Percentiles rank a stretch among this genome's conserved stretches.
Conservation (phyloP, 2,329 filamentous ascomycete species). For the Chaetoscypha palmicola region DNA sequence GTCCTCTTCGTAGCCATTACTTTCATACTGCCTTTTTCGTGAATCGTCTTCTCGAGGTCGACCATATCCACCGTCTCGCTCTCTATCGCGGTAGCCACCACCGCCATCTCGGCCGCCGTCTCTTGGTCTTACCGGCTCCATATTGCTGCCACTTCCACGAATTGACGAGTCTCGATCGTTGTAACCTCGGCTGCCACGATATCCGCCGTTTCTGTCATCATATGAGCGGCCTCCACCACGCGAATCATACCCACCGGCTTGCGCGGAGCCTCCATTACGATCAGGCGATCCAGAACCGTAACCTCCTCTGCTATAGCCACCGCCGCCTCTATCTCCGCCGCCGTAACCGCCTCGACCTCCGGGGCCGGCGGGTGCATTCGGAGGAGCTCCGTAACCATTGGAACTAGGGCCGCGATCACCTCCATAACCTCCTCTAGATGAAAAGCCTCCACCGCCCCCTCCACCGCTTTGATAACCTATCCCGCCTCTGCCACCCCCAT, state of each 20-base stretch:
- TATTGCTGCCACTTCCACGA: slow-evolving; percentile 59
- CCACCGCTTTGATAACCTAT: slow-evolving; percentile 29
- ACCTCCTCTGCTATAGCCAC: slow-evolving; percentile 31
- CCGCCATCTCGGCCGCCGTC: slow-evolving; percentile 47
- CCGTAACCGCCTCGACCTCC: slow-evolving; percentile 41
- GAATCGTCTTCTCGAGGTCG: slow-evolving; percentile 47
- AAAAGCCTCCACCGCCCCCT: slow-evolving; percentile 27
- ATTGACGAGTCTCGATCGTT: slow-evolving; percentile 32
- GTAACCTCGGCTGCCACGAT: slow-evolving; percentile 37
- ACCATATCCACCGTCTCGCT: slow-evolving; percentile 44
- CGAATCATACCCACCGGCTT: slow-evolving; percentile 44
- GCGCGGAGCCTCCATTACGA: slow-evolving; percentile 28
- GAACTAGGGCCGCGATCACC: slow-evolving; percentile 25
- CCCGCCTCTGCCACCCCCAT: slow-evolving; percentile 28
- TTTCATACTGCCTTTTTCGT: slow-evolving; percentile 46
- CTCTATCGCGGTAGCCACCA: slow-evolving; percentile 36
- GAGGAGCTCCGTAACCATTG: slow-evolving; percentile 46
- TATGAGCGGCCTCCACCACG: slow-evolving; percentile 50
- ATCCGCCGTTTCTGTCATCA: slow-evolving; percentile 49
- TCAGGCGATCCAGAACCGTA: slow-evolving; percentile 29
- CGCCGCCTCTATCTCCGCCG: slow-evolving; percentile 29
- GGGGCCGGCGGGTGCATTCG: slow-evolving; percentile 55
- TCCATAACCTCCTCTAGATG: slow-evolving; percentile 24
- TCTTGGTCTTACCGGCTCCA: slow-evolving; percentile 70
- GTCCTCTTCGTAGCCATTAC: slow-evolving; percentile 78